Evolutionary conservation across 164 flowering plant genomes (phyloP).

Genomic region (Berberis thunbergii): DNA sequence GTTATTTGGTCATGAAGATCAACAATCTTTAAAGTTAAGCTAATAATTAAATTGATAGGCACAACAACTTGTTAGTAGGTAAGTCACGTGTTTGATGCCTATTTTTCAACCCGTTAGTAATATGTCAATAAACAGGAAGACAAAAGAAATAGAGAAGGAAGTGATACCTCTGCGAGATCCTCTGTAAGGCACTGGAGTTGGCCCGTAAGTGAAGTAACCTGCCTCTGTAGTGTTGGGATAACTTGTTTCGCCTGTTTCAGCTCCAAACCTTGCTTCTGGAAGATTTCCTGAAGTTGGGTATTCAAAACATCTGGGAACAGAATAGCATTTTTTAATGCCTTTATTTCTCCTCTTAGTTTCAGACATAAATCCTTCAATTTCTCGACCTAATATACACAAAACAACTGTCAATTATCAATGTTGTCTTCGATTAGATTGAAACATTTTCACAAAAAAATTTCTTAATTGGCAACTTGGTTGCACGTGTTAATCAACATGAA

Average conservation of each 20-base stretch:
- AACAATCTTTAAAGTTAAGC: not conserved
- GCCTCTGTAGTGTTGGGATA: too few species aligned
- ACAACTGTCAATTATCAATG: too few species aligned
- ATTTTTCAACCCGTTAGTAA: not conserved
- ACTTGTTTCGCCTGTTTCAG: not conserved
- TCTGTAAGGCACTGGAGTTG: too few species aligned
- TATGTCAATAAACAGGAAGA: not conserved
- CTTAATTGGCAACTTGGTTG: too few species aligned
- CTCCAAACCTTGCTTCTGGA: constrained; percentile 76
- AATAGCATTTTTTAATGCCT: constrained; percentile 56
- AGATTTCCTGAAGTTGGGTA: constrained; percentile 50
- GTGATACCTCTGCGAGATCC: constrained; percentile 81
- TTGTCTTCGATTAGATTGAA: too few species aligned
- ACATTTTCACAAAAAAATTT: too few species aligned
- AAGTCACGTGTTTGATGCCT: not conserved
- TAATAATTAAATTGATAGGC: not conserved
- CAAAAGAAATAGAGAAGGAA: not conserved
- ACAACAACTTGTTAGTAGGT: not conserved
- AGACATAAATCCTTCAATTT: constrained; percentile 84
- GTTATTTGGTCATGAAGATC: not conserved
- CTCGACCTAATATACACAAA: constrained; percentile 40
- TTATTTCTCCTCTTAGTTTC: constrained; percentile 87
- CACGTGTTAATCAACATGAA: too few species aligned
- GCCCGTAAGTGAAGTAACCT: too few species aligned
- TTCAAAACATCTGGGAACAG: constrained; percentile 70